phyloP scores from a whole-genome alignment of 768 basidiomycete genomes.

The Cubamyces sp. region DNA sequence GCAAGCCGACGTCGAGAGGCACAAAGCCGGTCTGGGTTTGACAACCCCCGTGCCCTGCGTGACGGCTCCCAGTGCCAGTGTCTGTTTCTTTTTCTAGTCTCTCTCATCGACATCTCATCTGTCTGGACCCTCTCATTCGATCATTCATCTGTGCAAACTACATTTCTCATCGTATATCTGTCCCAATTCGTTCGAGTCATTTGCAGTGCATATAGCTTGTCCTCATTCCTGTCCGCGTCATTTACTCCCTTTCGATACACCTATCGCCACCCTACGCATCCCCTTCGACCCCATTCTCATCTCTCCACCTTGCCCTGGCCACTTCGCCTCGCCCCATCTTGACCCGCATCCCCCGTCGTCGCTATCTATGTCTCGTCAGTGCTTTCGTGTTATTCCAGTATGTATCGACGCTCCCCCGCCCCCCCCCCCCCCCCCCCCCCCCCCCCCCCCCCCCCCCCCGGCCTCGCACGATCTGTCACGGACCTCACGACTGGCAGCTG shows the following conservation, averaged over 20 bases:
- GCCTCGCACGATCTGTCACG: slow-evolving; percentile 25
- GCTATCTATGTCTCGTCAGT: slow-evolving; percentile 29
- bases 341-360: slow-evolving; percentile 21
- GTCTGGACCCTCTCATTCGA: not conserved
- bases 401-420: slow-evolving; percentile 28
- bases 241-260: slow-evolving; percentile 7
- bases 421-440: too few species aligned
- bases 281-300: slow-evolving; percentile 1
- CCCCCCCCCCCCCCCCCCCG: too few species aligned
- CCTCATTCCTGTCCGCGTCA: slow-evolving; percentile 8
- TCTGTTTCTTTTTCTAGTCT: not conserved
- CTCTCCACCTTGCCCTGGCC: not conserved
- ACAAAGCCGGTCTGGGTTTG: slow-evolving; percentile 22
- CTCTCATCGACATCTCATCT: slow-evolving; percentile 2
- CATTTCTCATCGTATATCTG: slow-evolving; percentile 5
- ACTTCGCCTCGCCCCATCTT: slow-evolving; percentile 1
- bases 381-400: slow-evolving; percentile 29
- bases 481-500: slow-evolving; percentile 23
- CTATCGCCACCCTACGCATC: not conserved
- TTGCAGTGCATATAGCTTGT: slow-evolving; percentile 17
- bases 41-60: not conserved
- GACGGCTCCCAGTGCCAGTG: not conserved
- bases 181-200: slow-evolving; percentile 14
- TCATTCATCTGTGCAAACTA: too few species aligned
- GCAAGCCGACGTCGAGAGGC: slow-evolving; percentile 40